Percentiles rank a stretch among this genome's conserved stretches.
Conservation (phyloP, 2,329 filamentous ascomycete genomes). For the Metarhizium humberi region DNA sequence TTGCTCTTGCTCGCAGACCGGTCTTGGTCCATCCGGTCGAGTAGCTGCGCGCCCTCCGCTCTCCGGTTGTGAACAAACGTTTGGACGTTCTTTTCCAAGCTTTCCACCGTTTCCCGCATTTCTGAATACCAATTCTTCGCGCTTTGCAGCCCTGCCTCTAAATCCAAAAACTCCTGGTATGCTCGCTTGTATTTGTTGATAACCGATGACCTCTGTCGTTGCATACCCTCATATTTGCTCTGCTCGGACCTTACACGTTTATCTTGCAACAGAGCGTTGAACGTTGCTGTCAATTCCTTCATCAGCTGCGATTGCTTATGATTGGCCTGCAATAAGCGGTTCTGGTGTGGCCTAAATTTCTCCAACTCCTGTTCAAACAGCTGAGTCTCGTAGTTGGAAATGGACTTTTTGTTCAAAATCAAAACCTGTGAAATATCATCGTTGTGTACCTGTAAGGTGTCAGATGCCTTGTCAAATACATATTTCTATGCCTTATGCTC, state of each 20-base stretch:
- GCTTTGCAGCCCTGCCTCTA: conserved; percentile 75
- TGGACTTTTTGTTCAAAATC: conserved; percentile 95
- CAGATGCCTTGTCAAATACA: neutral
- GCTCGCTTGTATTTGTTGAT: conserved; percentile 83
- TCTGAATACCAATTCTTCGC: conserved; percentile 92
- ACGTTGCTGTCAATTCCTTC: conserved; percentile 85
- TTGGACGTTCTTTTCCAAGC: conserved; percentile 89
- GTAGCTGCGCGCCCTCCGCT: conserved; percentile 80
- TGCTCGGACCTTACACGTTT: conserved; percentile 90
- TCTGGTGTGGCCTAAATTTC: conserved; percentile 92
- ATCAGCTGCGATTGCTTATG: conserved; percentile 92
- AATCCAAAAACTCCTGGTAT: conserved; percentile 85
- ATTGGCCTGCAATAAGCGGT: conserved; percentile 79
- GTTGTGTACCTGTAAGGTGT: conserved; percentile 61
- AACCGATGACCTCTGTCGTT: conserved; percentile 70
- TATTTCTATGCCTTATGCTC: conserved; percentile 15
- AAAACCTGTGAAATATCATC: conserved; percentile 97
- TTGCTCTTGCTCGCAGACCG: conserved; percentile 50
- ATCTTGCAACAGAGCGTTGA: conserved; percentile 83
- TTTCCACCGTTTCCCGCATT: conserved; percentile 91
- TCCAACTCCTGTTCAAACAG: conserved; percentile 95
- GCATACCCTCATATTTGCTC: conserved; percentile 86
- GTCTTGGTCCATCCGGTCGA: conserved; percentile 78
- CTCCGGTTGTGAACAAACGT: conserved; percentile 92
- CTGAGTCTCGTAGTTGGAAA: conserved; percentile 82